Evolutionary conservation across 2,329 filamentous ascomycete species (phyloP).

Genomic region (Chlorencoelia australis): DNA sequence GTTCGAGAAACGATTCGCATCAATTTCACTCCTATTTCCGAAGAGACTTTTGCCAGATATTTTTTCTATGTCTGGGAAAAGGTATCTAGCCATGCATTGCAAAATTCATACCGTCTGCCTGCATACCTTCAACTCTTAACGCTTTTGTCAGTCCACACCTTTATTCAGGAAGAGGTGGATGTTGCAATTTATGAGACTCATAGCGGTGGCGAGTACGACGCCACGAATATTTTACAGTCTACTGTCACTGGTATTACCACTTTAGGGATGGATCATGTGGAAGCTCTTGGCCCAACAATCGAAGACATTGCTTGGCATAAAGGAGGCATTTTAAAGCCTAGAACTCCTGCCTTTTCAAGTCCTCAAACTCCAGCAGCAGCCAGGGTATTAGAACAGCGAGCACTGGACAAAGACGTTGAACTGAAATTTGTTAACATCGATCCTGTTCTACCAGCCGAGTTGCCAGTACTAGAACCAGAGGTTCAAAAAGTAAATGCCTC

Average conservation of each 20-base stretch:
- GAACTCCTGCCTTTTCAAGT: constrained; percentile 47
- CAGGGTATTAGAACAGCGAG: constrained; percentile 38
- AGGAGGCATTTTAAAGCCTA: constrained; percentile 55
- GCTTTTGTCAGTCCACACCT: constrained; percentile 54
- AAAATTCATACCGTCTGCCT: constrained; percentile 35
- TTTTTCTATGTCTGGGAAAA: constrained; percentile 9
- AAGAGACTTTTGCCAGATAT: constrained; percentile 40
- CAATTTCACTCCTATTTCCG: constrained; percentile 44
- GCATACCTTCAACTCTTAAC: constrained; percentile 49
- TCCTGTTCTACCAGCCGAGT: constrained; percentile 9
- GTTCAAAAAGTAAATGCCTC: constrained; percentile 48
- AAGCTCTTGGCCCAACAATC: constrained; percentile 47
- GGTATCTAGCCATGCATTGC: constrained; percentile 26
- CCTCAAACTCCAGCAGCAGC: constrained; percentile 38
- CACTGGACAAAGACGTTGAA: constrained; percentile 37
- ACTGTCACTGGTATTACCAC: constrained; percentile 49
- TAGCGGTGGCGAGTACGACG: constrained; percentile 55
- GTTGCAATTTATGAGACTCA: constrained; percentile 55
- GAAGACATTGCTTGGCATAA: constrained; percentile 64
- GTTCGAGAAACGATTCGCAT: constrained; percentile 56
- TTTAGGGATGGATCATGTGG: constrained; percentile 56
- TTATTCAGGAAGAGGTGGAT: constrained; percentile 50
- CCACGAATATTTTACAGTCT: constrained; percentile 51
- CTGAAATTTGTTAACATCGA: constrained; percentile 21
- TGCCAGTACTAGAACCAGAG: constrained; percentile 33